phyloP scores from a whole-genome alignment of 495 filamentous ascomycete genomes.

The Glonium stellatum region DNA sequence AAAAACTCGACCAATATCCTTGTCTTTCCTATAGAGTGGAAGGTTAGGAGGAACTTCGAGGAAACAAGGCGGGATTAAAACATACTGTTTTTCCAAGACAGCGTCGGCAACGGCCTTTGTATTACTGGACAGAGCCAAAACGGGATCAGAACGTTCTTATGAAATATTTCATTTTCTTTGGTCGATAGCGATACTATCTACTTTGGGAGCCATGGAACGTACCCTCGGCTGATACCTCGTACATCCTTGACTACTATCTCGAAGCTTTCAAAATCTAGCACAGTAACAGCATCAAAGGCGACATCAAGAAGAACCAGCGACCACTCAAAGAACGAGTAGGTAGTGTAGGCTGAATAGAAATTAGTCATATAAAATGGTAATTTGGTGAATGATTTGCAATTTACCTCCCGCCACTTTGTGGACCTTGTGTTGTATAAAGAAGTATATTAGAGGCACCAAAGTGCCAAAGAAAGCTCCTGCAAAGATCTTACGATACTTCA shows the following conservation, averaged over 20 bases:
- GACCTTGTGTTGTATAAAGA: conserved; percentile 98
- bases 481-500: conserved; percentile 84
- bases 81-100: conserved; percentile 84
- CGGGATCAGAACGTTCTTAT: conserved; percentile 20
- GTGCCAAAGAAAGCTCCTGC: conserved; percentile 84
- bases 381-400: conserved; percentile 23
- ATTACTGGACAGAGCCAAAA: conserved; percentile 40
- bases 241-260: conserved; percentile 85
- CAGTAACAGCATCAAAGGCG: conserved; percentile 91
- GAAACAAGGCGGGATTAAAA: conserved; percentile 15
- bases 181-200: conserved; percentile 45
- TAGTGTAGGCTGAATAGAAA: conserved; percentile 74
- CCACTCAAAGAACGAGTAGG: conserved; percentile 98
- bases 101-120: conserved; percentile 59
- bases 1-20: conserved; percentile 62
- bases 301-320: conserved; percentile 90
- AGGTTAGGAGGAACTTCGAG: conserved; percentile 1
- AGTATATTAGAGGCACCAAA: conserved; percentile 85
- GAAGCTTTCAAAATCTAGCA: conserved; percentile 86
- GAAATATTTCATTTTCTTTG: conserved; percentile 23
- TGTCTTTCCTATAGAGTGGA: conserved; percentile 65
- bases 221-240: conserved; percentile 93
- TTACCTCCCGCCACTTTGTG: conserved; percentile 90
- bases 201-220: conserved; percentile 95
- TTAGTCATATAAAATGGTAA: conserved; percentile 9